Evolutionary conservation across 345 rosid genomes (phyloP).

Genomic region (Heritiera fomes): DNA sequence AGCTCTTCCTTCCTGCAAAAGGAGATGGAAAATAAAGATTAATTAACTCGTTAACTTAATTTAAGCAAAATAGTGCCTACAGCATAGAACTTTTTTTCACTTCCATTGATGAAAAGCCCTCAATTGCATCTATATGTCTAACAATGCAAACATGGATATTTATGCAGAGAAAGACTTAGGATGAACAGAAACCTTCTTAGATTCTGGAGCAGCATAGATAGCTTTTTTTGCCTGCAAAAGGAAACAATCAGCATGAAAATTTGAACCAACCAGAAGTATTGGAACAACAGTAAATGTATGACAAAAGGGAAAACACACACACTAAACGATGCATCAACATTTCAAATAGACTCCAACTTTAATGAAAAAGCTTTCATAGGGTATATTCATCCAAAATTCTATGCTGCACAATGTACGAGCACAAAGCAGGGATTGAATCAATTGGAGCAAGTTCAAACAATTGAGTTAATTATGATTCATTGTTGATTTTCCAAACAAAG

Average conservation of each 20-base stretch:
- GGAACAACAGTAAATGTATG: constrained; percentile 2
- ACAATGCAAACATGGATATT: background rate
- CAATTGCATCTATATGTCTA: background rate
- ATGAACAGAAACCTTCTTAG: constrained; percentile 50
- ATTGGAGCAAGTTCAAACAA: background rate
- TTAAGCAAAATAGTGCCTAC: background rate
- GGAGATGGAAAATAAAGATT: constrained; percentile 17
- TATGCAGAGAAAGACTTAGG: background rate
- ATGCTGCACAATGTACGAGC: background rate
- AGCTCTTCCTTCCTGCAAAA: constrained; percentile 65
- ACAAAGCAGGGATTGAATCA: background rate
- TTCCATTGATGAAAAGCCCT: constrained; percentile 5
- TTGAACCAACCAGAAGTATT: constrained; percentile 3
- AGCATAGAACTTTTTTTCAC: constrained; percentile 21
- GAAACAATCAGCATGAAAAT: constrained; percentile 8
- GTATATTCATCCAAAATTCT: background rate
- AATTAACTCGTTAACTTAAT: background rate
- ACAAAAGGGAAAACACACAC: background rate
- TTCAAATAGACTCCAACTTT: background rate
- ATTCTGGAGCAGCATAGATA: constrained; percentile 34
- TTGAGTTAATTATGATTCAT: background rate
- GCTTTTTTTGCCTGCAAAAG: constrained; percentile 58
- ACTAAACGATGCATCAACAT: background rate
- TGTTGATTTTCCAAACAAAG: background rate
- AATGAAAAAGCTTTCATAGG: background rate